phyloP scores from a whole-genome alignment of 176 grass and related monocot species.

The Calamus simplicifolius region DNA sequence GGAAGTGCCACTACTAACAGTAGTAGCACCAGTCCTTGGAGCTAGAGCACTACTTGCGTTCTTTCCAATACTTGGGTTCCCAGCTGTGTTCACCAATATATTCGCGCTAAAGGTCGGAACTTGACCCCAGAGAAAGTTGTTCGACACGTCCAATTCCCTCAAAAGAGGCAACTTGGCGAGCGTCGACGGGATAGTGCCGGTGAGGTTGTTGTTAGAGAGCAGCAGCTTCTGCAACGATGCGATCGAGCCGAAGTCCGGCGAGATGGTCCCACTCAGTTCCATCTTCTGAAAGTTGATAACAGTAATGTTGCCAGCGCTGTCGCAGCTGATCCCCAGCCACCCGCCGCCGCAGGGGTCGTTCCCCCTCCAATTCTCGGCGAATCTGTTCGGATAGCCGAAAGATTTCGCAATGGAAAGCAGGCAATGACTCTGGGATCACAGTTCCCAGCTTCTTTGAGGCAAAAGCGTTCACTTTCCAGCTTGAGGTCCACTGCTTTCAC shows the following conservation, averaged over 20 bases:
- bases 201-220: constrained; percentile 60
- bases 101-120: constrained; percentile 45
- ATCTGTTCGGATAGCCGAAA: constrained; percentile 41
- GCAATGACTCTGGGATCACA: constrained; percentile 58
- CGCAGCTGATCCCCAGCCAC: constrained; percentile 38
- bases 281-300: constrained; percentile 24
- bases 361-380: constrained; percentile 44
- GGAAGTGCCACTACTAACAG: neutral
- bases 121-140: constrained; percentile 65
- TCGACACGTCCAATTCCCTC: constrained; percentile 42
- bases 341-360: constrained; percentile 43
- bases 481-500: constrained; percentile 6
- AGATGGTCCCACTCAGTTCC: constrained; percentile 48
- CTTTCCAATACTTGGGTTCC: constrained; percentile 68
- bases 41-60: constrained; percentile 15
- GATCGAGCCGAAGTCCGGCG: constrained; percentile 55
- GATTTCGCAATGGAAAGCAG: constrained; percentile 57
- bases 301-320: constrained; percentile 27
- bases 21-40: constrained; percentile 1
- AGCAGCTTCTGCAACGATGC: constrained; percentile 26
- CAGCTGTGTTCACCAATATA: constrained; percentile 26
- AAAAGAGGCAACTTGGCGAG: constrained; percentile 36
- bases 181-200: constrained; percentile 48
- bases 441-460: constrained; percentile 23
- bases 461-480: constrained; percentile 30